Percentiles rank a stretch among this genome's conserved stretches.
Conservation (phyloP, 2,329 filamentous ascomycete genomes). For the Fusarium secorum region DNA sequence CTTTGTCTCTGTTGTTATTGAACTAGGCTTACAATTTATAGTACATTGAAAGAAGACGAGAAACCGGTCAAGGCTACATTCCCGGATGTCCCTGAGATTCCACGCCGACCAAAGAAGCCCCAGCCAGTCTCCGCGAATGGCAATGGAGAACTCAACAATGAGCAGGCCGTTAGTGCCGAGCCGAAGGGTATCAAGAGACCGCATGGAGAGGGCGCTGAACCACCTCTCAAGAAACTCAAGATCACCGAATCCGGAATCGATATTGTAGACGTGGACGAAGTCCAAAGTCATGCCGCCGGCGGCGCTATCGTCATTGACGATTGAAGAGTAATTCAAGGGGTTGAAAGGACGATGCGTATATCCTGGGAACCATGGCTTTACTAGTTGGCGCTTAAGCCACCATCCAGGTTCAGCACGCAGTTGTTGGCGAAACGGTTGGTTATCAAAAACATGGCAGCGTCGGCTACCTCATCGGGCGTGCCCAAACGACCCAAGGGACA, state of each 20-base stretch:
- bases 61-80: constrained; percentile 63
- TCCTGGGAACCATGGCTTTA: constrained; percentile 9
- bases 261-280: constrained; percentile 59
- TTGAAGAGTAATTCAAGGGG: constrained; percentile 44
- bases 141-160: constrained; percentile 52
- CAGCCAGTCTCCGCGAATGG: constrained; percentile 51
- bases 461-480: constrained; percentile 74
- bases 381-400: constrained; percentile 76
- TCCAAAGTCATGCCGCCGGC: constrained; percentile 43
- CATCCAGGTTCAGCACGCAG: constrained; percentile 85
- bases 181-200: constrained; percentile 56
- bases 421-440: constrained; percentile 86
- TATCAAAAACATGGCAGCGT: constrained; percentile 80
- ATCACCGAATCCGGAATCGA: constrained; percentile 48
- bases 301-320: constrained; percentile 74
- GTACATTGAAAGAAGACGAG: constrained; percentile 53
- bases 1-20: neutral
- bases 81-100: constrained; percentile 58
- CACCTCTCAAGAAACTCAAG: constrained; percentile 60
- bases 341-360: constrained; percentile 10
- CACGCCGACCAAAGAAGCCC: constrained; percentile 59
- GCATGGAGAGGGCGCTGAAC: constrained; percentile 53
- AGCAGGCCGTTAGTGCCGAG: constrained; percentile 48
- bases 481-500: constrained; percentile 76
- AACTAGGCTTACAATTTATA: constrained; percentile 46